Evolutionary conservation across 306 rosid genomes (phyloP).

Genomic region (Sphenostylis stenocarpa): DNA sequence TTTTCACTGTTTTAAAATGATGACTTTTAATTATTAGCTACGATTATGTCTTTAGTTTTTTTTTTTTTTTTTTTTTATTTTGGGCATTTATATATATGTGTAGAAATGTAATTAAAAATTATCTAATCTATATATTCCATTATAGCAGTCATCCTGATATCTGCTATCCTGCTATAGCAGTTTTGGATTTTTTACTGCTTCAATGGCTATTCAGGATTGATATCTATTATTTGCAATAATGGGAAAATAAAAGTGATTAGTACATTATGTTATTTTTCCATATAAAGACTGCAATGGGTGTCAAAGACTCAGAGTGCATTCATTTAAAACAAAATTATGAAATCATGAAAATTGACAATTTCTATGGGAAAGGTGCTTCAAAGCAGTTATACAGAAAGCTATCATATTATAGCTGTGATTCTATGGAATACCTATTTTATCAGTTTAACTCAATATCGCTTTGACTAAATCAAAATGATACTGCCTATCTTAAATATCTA

Average conservation of each 20-base stretch:
- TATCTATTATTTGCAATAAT: no score
- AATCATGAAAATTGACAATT: neutral
- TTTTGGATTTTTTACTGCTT: no score
- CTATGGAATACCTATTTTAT: neutral
- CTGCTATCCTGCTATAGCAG: no score
- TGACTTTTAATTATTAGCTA: neutral
- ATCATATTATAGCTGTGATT: neutral
- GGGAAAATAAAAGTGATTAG: no score
- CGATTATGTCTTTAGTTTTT: no score
- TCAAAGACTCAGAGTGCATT: neutral
- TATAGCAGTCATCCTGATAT: no score
- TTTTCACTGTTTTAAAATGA: neutral
- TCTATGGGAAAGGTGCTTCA: neutral
- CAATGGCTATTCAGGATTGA: no score
- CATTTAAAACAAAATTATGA: neutral
- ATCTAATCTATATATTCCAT: no score
- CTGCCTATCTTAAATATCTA: no score
- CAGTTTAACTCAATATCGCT: neutral
- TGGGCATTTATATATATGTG: no score
- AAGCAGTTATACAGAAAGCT: neutral
- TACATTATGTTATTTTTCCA: neutral
- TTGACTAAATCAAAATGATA: neutral
- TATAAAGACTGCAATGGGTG: neutral
- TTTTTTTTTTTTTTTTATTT: no score
- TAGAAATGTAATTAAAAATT: no score